phyloP scores from a whole-genome alignment of 331 rosid genomes.

The Prunus yedoensis region DNA sequence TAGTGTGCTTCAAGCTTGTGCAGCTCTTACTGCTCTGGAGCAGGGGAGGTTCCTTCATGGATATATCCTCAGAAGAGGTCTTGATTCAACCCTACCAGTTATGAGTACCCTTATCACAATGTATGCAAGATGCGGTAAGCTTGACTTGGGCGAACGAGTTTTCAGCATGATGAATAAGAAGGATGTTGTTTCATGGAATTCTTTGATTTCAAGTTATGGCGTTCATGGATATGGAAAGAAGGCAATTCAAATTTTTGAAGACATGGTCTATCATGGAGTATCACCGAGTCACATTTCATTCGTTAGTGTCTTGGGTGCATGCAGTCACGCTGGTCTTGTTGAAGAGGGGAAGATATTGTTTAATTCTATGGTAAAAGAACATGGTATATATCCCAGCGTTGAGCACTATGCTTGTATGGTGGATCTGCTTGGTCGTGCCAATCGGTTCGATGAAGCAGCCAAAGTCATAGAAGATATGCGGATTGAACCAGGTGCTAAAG shows the following conservation, averaged over 20 bases:
- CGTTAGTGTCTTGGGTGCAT: constrained; percentile 32
- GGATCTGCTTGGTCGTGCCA: constrained; percentile 42
- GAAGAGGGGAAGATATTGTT: constrained; percentile 32
- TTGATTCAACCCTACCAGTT: constrained; percentile 30
- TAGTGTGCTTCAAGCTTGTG: constrained; percentile 32
- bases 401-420: constrained; percentile 44
- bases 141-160: constrained; percentile 22
- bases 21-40: constrained; percentile 28
- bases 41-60: constrained; percentile 34
- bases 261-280: constrained; percentile 27
- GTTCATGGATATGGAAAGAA: constrained; percentile 35
- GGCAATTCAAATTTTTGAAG: constrained; percentile 27
- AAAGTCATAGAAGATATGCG: constrained; percentile 34
- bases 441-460: constrained; percentile 34
- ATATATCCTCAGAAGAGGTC: constrained; percentile 34
- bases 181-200: constrained; percentile 40
- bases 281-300: constrained; percentile 34
- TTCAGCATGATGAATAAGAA: constrained; percentile 25
- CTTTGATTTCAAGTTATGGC: constrained; percentile 41
- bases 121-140: constrained; percentile 36
- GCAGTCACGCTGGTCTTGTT: constrained; percentile 39
- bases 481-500: constrained; percentile 38
- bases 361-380: constrained; percentile 27
- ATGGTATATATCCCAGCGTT: constrained; percentile 30
- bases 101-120: constrained; percentile 33